phyloP scores from a whole-genome alignment of 1,284 basidiomycete genomes.

The Cerrena zonata region DNA sequence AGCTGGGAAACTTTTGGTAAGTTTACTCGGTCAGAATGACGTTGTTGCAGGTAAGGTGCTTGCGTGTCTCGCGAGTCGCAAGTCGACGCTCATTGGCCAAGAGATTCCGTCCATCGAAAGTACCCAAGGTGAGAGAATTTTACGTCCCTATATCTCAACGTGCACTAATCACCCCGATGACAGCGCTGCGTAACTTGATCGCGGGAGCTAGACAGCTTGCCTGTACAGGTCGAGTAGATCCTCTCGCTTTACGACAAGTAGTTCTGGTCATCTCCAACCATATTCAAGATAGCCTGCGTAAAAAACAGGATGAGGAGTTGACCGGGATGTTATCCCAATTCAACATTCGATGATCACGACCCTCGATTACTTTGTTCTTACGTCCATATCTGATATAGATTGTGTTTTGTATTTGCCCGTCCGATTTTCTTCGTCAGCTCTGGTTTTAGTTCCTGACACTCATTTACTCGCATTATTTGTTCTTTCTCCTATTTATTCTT shows the following conservation, averaged over 20 bases:
- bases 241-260: background rate
- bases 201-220: background rate
- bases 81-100: background rate
- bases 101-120: background rate
- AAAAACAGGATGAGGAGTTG: background rate
- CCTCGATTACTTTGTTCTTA: background rate
- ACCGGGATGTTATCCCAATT: background rate
- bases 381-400: no score
- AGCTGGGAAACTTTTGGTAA: background rate
- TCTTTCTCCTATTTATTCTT: no score
- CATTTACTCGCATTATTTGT: no score
- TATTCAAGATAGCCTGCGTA: background rate
- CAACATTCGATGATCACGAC: background rate
- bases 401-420: no score
- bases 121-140: slow-evolving; percentile 1
- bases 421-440: no score
- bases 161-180: no score
- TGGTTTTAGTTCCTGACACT: no score
- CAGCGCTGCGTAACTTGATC: background rate
- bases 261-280: background rate
- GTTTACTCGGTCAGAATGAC: background rate
- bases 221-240: background rate
- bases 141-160: no score
- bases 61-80: background rate
- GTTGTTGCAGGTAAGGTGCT: background rate